These are phyloP conservation scores for Inonotus obliquus DNA, from an alignment of 1,284 basidiomycete genomes.

Conservation along the genomic window DNA sequence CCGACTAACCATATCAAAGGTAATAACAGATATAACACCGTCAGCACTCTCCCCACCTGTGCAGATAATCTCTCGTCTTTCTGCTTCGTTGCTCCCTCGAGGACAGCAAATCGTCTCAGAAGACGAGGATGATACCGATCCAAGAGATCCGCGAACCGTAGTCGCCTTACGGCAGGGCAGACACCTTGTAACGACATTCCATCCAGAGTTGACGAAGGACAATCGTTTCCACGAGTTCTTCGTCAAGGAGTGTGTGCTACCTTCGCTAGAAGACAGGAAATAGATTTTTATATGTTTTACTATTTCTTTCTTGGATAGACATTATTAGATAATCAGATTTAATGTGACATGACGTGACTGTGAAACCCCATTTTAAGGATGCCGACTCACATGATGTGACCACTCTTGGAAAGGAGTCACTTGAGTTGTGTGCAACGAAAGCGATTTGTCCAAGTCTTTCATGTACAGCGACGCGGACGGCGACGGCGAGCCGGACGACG, in stretches of 20 bases:
- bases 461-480: conserved; percentile 24
- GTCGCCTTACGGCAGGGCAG: conserved; percentile 86
- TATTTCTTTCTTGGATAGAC: neutral
- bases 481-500: conserved; percentile 22
- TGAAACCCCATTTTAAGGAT: neutral
- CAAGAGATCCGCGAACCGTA: conserved; percentile 56
- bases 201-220: conserved; percentile 90
- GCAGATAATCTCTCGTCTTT: conserved; percentile 70
- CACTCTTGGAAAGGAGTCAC: neutral
- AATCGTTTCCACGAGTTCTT: conserved; percentile 88
- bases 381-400: neutral
- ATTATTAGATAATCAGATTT: neutral
- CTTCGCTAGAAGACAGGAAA: conserved; percentile 22
- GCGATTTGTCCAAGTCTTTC: neutral
- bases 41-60: conserved; percentile 46
- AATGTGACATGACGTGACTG: neutral
- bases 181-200: conserved; percentile 88
- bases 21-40: conserved; percentile 48
- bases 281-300: neutral
- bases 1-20: conserved; percentile 37
- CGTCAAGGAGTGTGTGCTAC: conserved; percentile 59
- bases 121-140: conserved; percentile 36
- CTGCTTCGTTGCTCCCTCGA: conserved; percentile 53
- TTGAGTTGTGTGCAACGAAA: neutral
- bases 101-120: conserved; percentile 31